phyloP scores from a whole-genome alignment of 2,329 filamentous ascomycete species.

The Cercospora janseana region DNA sequence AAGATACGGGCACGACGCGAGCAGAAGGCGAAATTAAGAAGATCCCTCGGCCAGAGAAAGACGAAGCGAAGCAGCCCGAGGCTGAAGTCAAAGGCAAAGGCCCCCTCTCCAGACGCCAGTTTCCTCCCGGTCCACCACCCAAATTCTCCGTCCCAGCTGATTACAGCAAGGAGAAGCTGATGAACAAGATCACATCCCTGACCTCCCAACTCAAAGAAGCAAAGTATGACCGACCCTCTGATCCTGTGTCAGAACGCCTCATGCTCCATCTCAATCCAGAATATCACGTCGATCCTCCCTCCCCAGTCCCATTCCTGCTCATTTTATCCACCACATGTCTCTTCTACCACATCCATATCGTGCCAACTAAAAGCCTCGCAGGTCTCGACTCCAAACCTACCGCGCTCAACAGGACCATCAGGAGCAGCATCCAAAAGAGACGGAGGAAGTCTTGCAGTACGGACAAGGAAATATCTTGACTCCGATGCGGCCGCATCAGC shows the following conservation, averaged over 20 bases:
- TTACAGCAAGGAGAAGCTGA: background rate
- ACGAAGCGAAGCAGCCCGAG: background rate
- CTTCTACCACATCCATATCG: background rate
- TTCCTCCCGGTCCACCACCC: background rate
- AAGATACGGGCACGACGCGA: no score
- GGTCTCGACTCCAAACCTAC: background rate
- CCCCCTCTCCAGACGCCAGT: constrained; percentile 5
- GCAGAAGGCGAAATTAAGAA: background rate
- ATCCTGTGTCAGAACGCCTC: no score
- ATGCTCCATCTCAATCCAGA: no score
- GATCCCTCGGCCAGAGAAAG: no score
- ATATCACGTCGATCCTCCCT: no score
- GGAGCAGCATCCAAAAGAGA: background rate
- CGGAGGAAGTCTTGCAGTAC: constrained; percentile 2
- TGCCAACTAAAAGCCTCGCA: background rate
- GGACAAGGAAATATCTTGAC: constrained; percentile 7
- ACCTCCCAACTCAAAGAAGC: background rate
- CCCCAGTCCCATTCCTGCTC: no score
- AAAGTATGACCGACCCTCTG: background rate
- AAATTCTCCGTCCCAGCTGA: background rate
- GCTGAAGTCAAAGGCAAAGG: background rate
- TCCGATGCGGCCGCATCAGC: constrained; percentile 1
- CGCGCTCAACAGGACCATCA: background rate
- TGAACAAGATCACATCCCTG: background rate
- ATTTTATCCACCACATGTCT: background rate